Conservation (phyloP, 768 basidiomycete species). For the Boletus reticulatus region DNA sequence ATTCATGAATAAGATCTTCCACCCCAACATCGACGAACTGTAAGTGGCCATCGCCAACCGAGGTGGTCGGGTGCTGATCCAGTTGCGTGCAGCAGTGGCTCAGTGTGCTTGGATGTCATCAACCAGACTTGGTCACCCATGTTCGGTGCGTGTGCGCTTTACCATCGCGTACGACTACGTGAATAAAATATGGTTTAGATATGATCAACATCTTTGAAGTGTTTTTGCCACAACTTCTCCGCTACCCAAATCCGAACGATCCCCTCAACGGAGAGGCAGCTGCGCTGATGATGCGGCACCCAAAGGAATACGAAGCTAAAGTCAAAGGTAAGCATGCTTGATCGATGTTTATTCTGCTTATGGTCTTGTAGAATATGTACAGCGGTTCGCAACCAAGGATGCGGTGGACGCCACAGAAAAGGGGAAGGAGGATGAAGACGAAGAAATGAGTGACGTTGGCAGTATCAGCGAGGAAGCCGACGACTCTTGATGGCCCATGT, state of each 20-base stretch:
- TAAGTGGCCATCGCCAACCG: conserved; percentile 43
- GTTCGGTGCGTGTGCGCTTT: conserved; percentile 70
- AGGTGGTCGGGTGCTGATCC: conserved; percentile 6
- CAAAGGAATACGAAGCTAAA: conserved; percentile 91
- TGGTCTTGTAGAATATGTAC: conserved; percentile 80
- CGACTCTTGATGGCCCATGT: conserved; percentile 33
- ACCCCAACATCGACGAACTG: conserved; percentile 99
- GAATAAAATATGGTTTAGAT: conserved; percentile 48
- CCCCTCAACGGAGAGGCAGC: conserved; percentile 98
- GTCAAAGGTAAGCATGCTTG: conserved; percentile 68
- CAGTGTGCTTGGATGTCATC: conserved; percentile 97
- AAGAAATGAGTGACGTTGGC: conserved; percentile 85
- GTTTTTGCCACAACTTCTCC: conserved; percentile 93
- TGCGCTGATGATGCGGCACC: conserved; percentile 94
- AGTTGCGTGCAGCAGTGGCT: conserved; percentile 70
- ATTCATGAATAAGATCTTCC: conserved; percentile 99
- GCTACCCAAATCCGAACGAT: conserved; percentile 98
- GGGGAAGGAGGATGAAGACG: conserved; percentile 67
- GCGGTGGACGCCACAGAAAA: conserved; percentile 74
- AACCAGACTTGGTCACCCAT: conserved; percentile 99
- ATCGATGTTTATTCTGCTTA: neutral
- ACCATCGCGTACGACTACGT: neutral
- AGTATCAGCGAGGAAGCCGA: conserved; percentile 68
- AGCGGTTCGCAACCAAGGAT: conserved; percentile 89
- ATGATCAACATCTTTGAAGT: conserved; percentile 99